These are phyloP conservation scores for Thelonectria discophora DNA, from an alignment of 2,329 filamentous ascomycete genomes.

Conservation along the genomic window DNA sequence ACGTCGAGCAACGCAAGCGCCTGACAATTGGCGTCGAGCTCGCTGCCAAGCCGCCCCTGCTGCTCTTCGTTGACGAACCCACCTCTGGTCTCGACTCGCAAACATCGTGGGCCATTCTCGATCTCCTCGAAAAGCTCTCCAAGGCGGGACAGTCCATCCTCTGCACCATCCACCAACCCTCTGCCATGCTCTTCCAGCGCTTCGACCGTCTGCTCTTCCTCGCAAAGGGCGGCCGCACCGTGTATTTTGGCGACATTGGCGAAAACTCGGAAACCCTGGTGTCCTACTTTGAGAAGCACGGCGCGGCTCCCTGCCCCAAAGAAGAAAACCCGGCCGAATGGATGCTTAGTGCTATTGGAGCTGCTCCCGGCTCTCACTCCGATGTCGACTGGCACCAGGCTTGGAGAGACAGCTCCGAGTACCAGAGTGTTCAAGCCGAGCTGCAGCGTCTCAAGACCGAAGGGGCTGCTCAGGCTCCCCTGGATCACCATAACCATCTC, in stretches of 20 bases:
- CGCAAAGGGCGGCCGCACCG: slow-evolving; percentile 39
- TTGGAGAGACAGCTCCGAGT: slow-evolving; percentile 55
- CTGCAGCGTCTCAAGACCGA: slow-evolving; percentile 63
- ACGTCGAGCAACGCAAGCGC: slow-evolving; percentile 61
- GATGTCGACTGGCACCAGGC: slow-evolving; percentile 39
- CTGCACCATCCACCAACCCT: slow-evolving; percentile 63
- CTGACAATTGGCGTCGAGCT: slow-evolving; percentile 61
- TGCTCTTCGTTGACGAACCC: slow-evolving; percentile 65
- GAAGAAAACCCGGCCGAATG: slow-evolving; percentile 41
- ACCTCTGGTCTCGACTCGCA: slow-evolving; percentile 65
- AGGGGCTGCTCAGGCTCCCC: slow-evolving; percentile 53
- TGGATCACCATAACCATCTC: slow-evolving; percentile 44
- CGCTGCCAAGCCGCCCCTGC: slow-evolving; percentile 54
- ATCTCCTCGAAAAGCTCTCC: slow-evolving; percentile 72
- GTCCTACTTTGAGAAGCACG: slow-evolving; percentile 35
- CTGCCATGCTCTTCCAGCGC: slow-evolving; percentile 48
- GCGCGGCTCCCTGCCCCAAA: slow-evolving; percentile 29
- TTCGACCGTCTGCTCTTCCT: slow-evolving; percentile 66
- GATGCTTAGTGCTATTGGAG: slow-evolving; percentile 42
- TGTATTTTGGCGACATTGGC: slow-evolving; percentile 42
- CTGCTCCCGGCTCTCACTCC: slow-evolving; percentile 35
- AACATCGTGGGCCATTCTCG: slow-evolving; percentile 76
- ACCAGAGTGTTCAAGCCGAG: slow-evolving; percentile 58
- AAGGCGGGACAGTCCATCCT: slow-evolving; percentile 59
- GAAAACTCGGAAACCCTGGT: slow-evolving; percentile 37